Conservation (phyloP, 1,284 basidiomycete genomes). For the Cutaneotrichosporon cavernicola region DNA sequence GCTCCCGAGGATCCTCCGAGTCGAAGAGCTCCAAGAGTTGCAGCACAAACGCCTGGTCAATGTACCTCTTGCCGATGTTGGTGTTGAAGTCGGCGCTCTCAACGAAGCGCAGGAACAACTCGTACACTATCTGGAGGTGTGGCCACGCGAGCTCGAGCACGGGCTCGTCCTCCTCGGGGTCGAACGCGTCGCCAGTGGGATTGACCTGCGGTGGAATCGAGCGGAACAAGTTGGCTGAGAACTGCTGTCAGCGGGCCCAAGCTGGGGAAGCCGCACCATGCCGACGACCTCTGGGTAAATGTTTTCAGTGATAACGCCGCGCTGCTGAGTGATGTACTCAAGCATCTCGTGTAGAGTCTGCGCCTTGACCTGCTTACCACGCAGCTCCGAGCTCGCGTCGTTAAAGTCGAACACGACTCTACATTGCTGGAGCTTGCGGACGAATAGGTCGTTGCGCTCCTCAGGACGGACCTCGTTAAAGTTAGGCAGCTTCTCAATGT, state of each 20-base stretch:
- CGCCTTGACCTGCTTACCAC: constrained; percentile 98
- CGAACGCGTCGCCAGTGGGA: constrained; percentile 95
- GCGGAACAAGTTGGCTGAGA: constrained; percentile 95
- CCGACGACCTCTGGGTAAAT: constrained; percentile 99
- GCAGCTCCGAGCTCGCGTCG: constrained; percentile 91
- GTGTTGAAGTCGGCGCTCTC: constrained; percentile 99
- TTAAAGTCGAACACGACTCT: constrained; percentile 98
- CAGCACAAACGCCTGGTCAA: constrained; percentile 94
- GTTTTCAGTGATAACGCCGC: constrained; percentile 92
- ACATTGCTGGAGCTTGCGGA: constrained; percentile 94
- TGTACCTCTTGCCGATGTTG: constrained; percentile 94
- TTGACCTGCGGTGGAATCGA: constrained; percentile 99
- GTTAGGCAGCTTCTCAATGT: constrained; percentile 91
- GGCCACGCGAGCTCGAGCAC: constrained; percentile 99
- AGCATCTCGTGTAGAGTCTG: constrained; percentile 98
- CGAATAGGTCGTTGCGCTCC: constrained; percentile 87
- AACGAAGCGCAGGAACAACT: constrained; percentile 99
- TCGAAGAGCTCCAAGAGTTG: constrained; percentile 98
- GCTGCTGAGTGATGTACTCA: constrained; percentile 96
- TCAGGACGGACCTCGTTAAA: constrained; percentile 87
- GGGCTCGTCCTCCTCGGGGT: constrained; percentile 99
- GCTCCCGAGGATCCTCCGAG: constrained; percentile 96
- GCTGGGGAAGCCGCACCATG: constrained; percentile 67
- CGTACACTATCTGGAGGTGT: constrained; percentile 98
- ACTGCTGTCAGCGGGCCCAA: constrained; percentile 58